These are phyloP conservation scores for Xylaria sp. DNA, from an alignment of 2,329 filamentous ascomycete genomes.

Conservation along the genomic window DNA sequence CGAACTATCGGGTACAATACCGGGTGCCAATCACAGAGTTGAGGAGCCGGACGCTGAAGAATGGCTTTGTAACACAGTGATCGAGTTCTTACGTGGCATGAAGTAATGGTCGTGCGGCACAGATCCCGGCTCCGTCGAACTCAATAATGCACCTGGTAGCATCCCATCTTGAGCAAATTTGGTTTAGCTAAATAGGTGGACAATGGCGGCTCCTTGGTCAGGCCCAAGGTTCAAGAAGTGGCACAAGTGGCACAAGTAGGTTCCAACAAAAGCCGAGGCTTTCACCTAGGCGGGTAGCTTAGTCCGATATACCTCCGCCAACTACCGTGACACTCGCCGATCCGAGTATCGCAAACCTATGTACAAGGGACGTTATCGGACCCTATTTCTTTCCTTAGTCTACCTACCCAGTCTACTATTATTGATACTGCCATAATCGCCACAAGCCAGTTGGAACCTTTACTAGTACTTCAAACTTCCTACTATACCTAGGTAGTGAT, in stretches of 20 bases:
- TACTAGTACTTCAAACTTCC: neutral
- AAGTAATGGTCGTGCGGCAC: slow-evolving; percentile 7
- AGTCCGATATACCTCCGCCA: neutral
- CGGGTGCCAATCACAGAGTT: slow-evolving; percentile 63
- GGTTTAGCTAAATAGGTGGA: neutral
- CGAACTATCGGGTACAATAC: slow-evolving; percentile 62
- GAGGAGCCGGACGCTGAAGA: slow-evolving; percentile 56
- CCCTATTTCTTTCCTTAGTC: neutral
- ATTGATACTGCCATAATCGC: no score
- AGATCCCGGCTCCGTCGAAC: neutral
- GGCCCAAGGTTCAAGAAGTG: neutral
- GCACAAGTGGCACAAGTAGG: neutral
- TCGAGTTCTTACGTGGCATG: slow-evolving; percentile 55
- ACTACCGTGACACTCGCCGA: neutral
- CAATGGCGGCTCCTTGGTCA: neutral
- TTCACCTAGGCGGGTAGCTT: neutral
- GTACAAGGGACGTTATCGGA: neutral
- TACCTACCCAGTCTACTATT: neutral
- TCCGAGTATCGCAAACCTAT: neutral
- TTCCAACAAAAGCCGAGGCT: no score
- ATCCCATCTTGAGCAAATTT: neutral
- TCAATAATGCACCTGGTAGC: no score
- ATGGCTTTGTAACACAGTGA: slow-evolving; percentile 61
- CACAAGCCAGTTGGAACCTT: neutral
- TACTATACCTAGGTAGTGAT: neutral